These are phyloP conservation scores for Boletus tylopilopsis DNA, from an alignment of 768 basidiomycete genomes.

Conservation along the genomic window DNA sequence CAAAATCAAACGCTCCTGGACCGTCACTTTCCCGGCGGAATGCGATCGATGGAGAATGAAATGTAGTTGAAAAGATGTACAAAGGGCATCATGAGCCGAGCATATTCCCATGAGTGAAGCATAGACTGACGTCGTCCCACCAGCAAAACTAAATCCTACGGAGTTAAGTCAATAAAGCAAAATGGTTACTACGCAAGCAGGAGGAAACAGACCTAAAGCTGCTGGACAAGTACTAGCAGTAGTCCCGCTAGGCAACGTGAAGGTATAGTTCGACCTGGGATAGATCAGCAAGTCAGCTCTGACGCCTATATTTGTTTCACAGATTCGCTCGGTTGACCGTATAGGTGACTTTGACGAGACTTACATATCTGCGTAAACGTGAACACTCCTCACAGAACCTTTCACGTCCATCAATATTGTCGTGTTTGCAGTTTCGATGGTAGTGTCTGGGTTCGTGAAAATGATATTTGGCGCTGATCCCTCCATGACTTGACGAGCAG, in stretches of 20 bases:
- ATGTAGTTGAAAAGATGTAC: background rate
- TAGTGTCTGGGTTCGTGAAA: constrained; percentile 17
- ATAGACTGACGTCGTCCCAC: constrained; percentile 71
- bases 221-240: constrained; percentile 70
- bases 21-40: constrained; percentile 45
- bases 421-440: constrained; percentile 17
- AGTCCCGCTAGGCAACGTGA: constrained; percentile 63
- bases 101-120: background rate
- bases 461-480: constrained; percentile 7
- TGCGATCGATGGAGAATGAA: background rate
- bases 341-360: constrained; percentile 17
- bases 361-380: constrained; percentile 67
- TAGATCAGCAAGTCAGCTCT: no score
- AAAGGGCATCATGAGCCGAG: background rate
- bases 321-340: background rate
- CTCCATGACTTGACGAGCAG: constrained; percentile 63
- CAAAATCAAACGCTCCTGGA: constrained; percentile 74
- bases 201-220: constrained; percentile 55
- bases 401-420: constrained; percentile 40
- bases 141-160: constrained; percentile 70
- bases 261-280: constrained; percentile 58
- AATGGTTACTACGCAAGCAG: background rate
- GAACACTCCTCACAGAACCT: constrained; percentile 68
- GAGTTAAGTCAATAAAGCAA: background rate
- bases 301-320: no score